Percentiles rank a stretch among this genome's conserved stretches.
Evolutionary conservation across 1,284 basidiomycete genomes (phyloP).

Genomic region (Pseudozyma sp.): DNA sequence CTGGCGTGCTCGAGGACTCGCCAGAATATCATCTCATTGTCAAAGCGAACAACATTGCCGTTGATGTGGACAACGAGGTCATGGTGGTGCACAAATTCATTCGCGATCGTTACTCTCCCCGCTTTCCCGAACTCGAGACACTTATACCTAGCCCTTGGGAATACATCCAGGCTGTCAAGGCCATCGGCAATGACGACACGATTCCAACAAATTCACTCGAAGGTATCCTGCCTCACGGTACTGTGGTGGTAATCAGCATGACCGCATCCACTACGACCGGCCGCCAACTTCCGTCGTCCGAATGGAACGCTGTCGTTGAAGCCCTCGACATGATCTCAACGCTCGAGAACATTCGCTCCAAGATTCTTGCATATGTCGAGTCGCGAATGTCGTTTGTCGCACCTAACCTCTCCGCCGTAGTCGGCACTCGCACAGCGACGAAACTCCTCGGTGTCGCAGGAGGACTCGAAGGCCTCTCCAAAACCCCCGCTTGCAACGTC

Average conservation of each 20-base stretch:
- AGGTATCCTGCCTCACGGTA: constrained; percentile 86
- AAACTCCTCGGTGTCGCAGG: constrained; percentile 97
- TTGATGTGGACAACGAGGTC: constrained; percentile 98
- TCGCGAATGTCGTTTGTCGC: constrained; percentile 97
- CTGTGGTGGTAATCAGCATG: constrained; percentile 95
- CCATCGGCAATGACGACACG: constrained; percentile 81
- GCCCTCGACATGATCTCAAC: constrained; percentile 89
- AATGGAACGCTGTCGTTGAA: constrained; percentile 83
- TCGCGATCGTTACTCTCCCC: constrained; percentile 93
- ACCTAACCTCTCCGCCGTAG: constrained; percentile 96
- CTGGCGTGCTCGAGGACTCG: constrained; percentile 84
- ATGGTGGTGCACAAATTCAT: constrained; percentile 99
- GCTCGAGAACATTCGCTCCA: constrained; percentile 85
- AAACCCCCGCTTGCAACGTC: constrained; percentile 95
- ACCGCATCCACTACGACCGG: constrained; percentile 88
- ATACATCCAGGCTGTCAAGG: constrained; percentile 90
- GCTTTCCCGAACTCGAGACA: constrained; percentile 96
- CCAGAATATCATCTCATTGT: constrained; percentile 97
- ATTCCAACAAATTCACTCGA: constrained; percentile 84
- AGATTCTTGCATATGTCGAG: constrained; percentile 98
- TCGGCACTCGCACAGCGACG: constrained; percentile 96
- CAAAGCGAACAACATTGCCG: constrained; percentile 95
- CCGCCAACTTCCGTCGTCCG: constrained; percentile 76
- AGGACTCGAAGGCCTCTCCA: constrained; percentile 87
- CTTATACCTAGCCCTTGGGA: constrained; percentile 90